Base-by-base conservation (phyloP, 805 yeast genomes). In the Trichomonascus vanleenenianus region DNA sequence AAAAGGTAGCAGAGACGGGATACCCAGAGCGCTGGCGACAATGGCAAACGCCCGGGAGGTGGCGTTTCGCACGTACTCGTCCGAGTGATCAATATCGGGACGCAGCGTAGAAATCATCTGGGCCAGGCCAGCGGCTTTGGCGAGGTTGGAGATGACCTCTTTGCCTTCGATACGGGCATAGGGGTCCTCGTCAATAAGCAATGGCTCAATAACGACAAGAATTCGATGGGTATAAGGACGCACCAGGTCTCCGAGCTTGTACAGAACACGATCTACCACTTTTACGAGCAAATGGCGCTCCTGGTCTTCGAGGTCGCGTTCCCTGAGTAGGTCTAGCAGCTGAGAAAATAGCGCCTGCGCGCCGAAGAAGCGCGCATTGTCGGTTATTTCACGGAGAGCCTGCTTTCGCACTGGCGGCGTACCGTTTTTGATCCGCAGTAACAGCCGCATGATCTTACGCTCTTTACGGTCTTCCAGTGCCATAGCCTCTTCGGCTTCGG, bases 271-370 rank as follows among this genome's bases (percentile, higher is more conserved):
- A 32, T 81, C 86, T 11, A 85, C 65, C 7, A 85, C 75, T 60
- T 88, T 89, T 11, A 87, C 83, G 46, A 91, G 67, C 10, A 87
- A 61, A 65, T 86, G 94, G 14, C 95, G 73, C 61, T 91, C 97
- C 52, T 79, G 84, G 40, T 85, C 93, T 52, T 81, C 91, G 22
- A 88, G 63, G 2, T 75, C 62, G 34, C 78, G 78, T 50, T 86
- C 96, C 58, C 83, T 66, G 37, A 89, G 64, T 20, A 91, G 63
- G 0, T 96, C 95, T 12, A 89, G 66, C n/a, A 86, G 70, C 49
- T 78, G 80, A 46, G 78, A 75, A 55, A 89, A 81, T 12, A 89
- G 61, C 0, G 78, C 57, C 40, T 76, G 73, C 0, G 96, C 82
- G 0, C 96, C 96, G 54, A 80, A 76, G 11, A 64, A 67, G 6